Percentiles rank a stretch among this genome's conserved stretches.
phyloP scores from a whole-genome alignment of 2,329 filamentous ascomycete species.

The Sporothrix dimorphospora region DNA sequence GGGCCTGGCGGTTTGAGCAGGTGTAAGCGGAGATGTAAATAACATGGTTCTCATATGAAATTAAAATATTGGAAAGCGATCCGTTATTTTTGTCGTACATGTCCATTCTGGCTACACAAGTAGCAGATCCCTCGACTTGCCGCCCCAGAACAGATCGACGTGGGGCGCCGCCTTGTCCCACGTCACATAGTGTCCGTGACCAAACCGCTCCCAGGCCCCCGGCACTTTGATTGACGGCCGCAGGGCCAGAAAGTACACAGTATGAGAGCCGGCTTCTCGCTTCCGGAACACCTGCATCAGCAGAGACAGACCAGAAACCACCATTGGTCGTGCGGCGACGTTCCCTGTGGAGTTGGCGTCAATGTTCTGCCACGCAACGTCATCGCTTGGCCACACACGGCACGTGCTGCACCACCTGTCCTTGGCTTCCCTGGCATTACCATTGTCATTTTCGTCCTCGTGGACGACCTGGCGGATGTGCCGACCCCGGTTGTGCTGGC shows the following conservation, averaged over 20 bases:
- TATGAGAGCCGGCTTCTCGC: constrained; percentile 3
- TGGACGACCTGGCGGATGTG: constrained; percentile 11
- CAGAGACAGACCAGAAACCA: background rate
- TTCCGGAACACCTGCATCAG: constrained; percentile 8
- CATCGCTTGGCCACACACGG: background rate
- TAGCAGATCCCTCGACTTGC: background rate
- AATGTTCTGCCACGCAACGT: background rate
- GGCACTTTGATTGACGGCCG: background rate
- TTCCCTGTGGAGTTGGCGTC: background rate
- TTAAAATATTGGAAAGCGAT: no score
- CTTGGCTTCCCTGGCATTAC: background rate
- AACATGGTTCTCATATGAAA: no score
- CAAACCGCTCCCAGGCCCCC: constrained; percentile 3
- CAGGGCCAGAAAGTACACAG: background rate
- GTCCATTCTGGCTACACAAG: background rate
- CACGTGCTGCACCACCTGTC: constrained; percentile 2
- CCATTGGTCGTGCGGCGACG: no score
- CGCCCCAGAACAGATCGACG: constrained; percentile 17
- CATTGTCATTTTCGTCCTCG: background rate
- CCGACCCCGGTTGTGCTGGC: constrained; percentile 5
- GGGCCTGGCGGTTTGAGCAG: background rate
- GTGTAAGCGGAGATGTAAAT: background rate
- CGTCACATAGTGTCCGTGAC: background rate
- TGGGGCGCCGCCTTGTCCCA: constrained; percentile 14
- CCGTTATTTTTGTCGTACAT: no score